These are phyloP conservation scores for Lophiotrema nucula DNA, from an alignment of 495 filamentous ascomycete genomes.

Conservation along the genomic window DNA sequence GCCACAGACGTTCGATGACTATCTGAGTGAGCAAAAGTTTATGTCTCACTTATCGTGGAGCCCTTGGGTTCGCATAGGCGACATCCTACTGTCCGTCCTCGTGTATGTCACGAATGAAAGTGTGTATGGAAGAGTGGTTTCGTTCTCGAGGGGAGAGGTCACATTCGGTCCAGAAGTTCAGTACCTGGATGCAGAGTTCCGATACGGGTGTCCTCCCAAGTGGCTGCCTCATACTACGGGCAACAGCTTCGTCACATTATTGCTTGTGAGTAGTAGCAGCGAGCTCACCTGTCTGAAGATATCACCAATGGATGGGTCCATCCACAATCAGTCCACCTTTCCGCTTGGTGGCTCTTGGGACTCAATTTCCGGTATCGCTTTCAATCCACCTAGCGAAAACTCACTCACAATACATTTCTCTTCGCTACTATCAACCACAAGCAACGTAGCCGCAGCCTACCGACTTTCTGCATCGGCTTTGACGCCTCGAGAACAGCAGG, in stretches of 20 bases:
- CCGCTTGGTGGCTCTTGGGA: slow-evolving; percentile 28
- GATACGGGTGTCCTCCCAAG: slow-evolving; percentile 12
- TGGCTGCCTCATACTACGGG: slow-evolving; percentile 17
- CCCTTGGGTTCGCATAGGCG: slow-evolving; percentile 35
- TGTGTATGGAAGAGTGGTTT: slow-evolving; percentile 15
- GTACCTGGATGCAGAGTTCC: slow-evolving; percentile 10
- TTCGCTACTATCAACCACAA: slow-evolving; percentile 15
- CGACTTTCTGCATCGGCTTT: slow-evolving; percentile 4
- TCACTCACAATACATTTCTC: slow-evolving; percentile 17
- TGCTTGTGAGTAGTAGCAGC: slow-evolving; percentile 7
- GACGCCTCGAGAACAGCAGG: neutral
- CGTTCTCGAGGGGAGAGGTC: neutral
- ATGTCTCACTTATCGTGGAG: slow-evolving; percentile 41
- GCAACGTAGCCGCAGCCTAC: slow-evolving; percentile 8
- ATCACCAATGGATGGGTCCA: slow-evolving; percentile 7
- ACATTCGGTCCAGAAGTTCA: slow-evolving; percentile 13
- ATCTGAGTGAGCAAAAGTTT: slow-evolving; percentile 37
- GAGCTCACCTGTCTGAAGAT: slow-evolving; percentile 14
- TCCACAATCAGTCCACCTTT: neutral
- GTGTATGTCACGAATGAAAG: slow-evolving; percentile 39
- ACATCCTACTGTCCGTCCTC: slow-evolving; percentile 38
- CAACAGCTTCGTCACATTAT: slow-evolving; percentile 3
- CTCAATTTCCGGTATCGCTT: slow-evolving; percentile 26
- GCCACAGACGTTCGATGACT: slow-evolving; percentile 28
- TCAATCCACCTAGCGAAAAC: neutral